Conservation (phyloP, 805 yeast species). For the Ogataea minuta region DNA sequence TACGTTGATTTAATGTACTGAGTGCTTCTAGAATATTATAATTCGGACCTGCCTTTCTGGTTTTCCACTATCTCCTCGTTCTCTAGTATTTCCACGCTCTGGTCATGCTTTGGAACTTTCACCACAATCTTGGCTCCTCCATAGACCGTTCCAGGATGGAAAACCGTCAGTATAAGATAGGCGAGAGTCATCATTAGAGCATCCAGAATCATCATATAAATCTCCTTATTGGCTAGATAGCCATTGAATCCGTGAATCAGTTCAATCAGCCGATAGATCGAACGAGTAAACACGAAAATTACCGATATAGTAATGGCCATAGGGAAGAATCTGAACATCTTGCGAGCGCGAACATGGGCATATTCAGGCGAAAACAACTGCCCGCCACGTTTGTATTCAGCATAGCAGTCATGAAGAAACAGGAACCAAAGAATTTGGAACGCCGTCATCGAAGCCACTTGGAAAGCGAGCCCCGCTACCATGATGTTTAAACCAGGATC, state of each 20-base stretch:
- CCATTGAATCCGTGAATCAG: slow-evolving; percentile 73
- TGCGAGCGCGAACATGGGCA: slow-evolving; percentile 34
- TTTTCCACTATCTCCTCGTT: no score
- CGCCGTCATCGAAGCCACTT: slow-evolving; percentile 64
- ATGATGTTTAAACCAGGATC: slow-evolving; percentile 58
- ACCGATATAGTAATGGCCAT: slow-evolving; percentile 45
- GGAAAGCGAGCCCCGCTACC: slow-evolving; percentile 77
- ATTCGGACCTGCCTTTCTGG: no score
- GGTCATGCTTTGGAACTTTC: background rate
- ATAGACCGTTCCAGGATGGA: slow-evolving; percentile 65
- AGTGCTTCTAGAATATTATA: no score
- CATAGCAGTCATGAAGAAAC: slow-evolving; percentile 43
- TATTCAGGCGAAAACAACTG: slow-evolving; percentile 37
- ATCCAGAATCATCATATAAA: slow-evolving; percentile 57
- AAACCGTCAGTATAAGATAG: slow-evolving; percentile 43
- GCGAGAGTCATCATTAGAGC: slow-evolving; percentile 59
- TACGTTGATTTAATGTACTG: no score
- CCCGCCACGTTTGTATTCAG: slow-evolving; percentile 26
- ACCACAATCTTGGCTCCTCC: slow-evolving; percentile 23
- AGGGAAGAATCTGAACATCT: slow-evolving; percentile 43
- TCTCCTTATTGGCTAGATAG: slow-evolving; percentile 56
- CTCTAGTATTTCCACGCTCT: no score
- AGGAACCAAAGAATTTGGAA: slow-evolving; percentile 51
- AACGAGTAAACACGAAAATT: slow-evolving; percentile 58
- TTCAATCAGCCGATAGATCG: slow-evolving; percentile 72